Evolutionary conservation across 75 land plant species (phyloP).

Genomic region (Selaginella tamariscina): DNA sequence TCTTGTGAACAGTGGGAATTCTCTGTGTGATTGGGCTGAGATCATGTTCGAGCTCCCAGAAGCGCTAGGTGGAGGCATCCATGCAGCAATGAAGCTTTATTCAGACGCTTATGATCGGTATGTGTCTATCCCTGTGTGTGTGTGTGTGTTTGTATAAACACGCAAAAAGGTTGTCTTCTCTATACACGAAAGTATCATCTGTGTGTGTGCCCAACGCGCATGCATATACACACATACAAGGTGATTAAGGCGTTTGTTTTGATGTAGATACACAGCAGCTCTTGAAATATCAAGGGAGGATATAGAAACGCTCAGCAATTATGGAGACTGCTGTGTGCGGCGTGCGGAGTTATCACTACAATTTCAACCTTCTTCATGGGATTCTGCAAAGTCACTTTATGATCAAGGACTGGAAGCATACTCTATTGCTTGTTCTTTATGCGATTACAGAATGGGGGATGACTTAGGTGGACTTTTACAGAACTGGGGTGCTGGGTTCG

Average conservation of each 20-base stretch:
- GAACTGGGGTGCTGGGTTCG: slow-evolving; percentile 39
- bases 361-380: slow-evolving; percentile 14
- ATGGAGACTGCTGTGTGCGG: slow-evolving; percentile 33
- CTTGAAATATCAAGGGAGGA: slow-evolving; percentile 24
- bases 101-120: slow-evolving; percentile 29
- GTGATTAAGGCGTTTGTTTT: no score
- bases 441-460: slow-evolving; percentile 30
- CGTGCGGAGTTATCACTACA: slow-evolving; percentile 29
- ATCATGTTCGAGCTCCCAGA: slow-evolving; percentile 22
- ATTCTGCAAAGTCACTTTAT: slow-evolving; percentile 18
- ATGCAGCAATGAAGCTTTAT: slow-evolving; percentile 20
- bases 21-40: slow-evolving; percentile 35
- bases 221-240: no score
- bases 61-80: slow-evolving; percentile 26
- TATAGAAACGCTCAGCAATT: slow-evolving; percentile 32
- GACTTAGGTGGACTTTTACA: slow-evolving; percentile 37
- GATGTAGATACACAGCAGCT: slow-evolving; percentile 27
- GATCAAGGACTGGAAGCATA: slow-evolving; percentile 26
- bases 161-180: no score
- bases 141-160: background rate
- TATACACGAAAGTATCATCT: no score
- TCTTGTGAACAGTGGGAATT: slow-evolving; percentile 27
- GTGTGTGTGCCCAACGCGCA: no score
- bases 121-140: background rate
- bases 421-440: slow-evolving; percentile 23